phyloP scores from a whole-genome alignment of 352 stramenopile species.

The Albugo laibachii region DNA sequence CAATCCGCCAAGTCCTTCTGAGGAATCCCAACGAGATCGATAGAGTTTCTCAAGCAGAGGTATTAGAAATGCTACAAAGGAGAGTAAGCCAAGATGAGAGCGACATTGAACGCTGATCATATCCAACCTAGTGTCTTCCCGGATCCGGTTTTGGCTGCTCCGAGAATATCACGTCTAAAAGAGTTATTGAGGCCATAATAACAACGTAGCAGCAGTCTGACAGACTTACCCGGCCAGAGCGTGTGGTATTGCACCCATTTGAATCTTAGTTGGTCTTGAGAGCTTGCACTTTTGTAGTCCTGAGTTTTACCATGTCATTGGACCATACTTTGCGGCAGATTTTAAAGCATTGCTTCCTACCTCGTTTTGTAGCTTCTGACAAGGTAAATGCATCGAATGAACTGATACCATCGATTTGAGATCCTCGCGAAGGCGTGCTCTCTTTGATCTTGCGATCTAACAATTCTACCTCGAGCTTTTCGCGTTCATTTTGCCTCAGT shows the following conservation, averaged over 20 bases:
- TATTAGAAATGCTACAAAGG: conserved; percentile 71
- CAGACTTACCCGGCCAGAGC: conserved; percentile 32
- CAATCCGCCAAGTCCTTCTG: conserved; percentile 91
- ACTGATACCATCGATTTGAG: conserved; percentile 45
- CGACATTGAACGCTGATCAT: too few species aligned
- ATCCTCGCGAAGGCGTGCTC: conserved; percentile 54
- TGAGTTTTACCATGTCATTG: background rate
- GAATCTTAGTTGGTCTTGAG: conserved; percentile 75
- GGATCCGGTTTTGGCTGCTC: conserved; percentile 83
- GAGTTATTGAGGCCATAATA: background rate
- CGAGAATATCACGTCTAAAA: conserved; percentile 72
- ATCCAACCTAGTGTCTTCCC: conserved; percentile 76
- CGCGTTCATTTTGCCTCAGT: conserved; percentile 30
- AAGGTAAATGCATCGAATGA: conserved; percentile 75
- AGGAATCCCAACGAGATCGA: conserved; percentile 59
- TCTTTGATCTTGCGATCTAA: conserved; percentile 40
- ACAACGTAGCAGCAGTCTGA: background rate
- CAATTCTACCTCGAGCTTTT: conserved; percentile 41
- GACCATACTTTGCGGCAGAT: background rate
- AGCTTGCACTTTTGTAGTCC: conserved; percentile 58
- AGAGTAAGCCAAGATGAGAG: too few species aligned
- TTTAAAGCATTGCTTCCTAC: conserved; percentile 1
- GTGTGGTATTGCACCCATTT: conserved; percentile 74
- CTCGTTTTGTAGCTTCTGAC: conserved; percentile 49
- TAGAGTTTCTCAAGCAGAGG: conserved; percentile 83